phyloP scores from a whole-genome alignment of 305 asterid species.

The Fraxinus ornus region DNA sequence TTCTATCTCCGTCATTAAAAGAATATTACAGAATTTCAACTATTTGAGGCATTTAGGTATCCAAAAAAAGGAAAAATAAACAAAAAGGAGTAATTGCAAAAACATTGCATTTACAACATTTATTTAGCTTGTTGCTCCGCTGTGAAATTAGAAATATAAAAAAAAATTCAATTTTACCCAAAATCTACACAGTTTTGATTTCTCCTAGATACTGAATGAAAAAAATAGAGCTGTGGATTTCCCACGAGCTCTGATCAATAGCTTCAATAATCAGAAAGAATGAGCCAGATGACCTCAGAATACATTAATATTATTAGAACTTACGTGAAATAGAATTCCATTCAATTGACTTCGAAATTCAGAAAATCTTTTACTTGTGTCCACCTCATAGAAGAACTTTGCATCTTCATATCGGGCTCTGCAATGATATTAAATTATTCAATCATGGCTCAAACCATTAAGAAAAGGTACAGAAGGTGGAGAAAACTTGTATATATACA shows the following conservation, averaged over 20 bases:
- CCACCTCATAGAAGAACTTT: constrained; percentile 90
- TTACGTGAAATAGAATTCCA: constrained; percentile 95
- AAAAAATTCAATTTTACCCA: background rate
- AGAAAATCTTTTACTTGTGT: constrained; percentile 77
- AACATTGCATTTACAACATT: background rate
- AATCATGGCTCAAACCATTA: constrained; percentile 19
- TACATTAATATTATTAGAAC: constrained; percentile 30
- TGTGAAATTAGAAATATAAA: background rate
- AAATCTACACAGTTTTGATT: constrained; percentile 15
- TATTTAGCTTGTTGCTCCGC: constrained; percentile 1
- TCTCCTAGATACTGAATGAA: constrained; percentile 11
- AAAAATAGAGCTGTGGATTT: constrained; percentile 5
- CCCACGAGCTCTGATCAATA: constrained; percentile 7
- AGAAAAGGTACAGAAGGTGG: constrained; percentile 5
- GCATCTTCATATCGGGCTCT: constrained; percentile 99
- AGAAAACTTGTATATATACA: background rate
- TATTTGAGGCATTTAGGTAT: background rate
- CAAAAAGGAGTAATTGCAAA: background rate
- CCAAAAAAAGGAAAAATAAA: background rate
- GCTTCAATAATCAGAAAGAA: background rate
- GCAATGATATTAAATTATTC: constrained; percentile 27
- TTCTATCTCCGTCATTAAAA: constrained; percentile 2
- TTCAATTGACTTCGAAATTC: constrained; percentile 81
- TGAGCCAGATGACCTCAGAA: constrained; percentile 2
- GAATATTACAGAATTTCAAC: constrained; percentile 15